These are phyloP conservation scores for Phaffia rhodozyma DNA, from an alignment of 1,284 basidiomycete species.

Conservation along the genomic window DNA sequence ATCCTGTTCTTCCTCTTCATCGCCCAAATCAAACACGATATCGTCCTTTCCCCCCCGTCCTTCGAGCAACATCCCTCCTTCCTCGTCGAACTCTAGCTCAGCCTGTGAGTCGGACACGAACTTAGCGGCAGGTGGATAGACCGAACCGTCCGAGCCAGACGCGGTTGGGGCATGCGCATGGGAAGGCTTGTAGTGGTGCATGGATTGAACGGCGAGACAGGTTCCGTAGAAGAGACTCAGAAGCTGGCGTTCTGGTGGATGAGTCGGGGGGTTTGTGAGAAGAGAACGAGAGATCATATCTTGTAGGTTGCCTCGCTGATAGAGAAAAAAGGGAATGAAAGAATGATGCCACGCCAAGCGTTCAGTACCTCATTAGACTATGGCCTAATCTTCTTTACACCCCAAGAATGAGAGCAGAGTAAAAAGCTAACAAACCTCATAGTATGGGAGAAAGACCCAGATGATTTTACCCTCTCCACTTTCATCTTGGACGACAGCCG, in stretches of 20 bases:
- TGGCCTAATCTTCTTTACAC: no score
- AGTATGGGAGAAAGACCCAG: constrained; percentile 75
- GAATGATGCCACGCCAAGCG: neutral
- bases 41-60: constrained; percentile 27
- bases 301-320: constrained; percentile 78
- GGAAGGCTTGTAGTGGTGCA: constrained; percentile 69
- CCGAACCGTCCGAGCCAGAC: constrained; percentile 18
- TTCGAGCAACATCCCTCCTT: constrained; percentile 18
- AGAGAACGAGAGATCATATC: constrained; percentile 63
- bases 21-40: constrained; percentile 56
- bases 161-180: constrained; percentile 34
- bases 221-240: constrained; percentile 83
- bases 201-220: constrained; percentile 80
- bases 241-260: constrained; percentile 65
- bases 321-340: constrained; percentile 22
- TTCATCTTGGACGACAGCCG: constrained; percentile 84
- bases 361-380: neutral
- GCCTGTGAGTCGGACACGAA: constrained; percentile 24
- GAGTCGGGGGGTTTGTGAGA: neutral
- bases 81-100: constrained; percentile 40
- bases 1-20: constrained; percentile 46
- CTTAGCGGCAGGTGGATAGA: constrained; percentile 6
- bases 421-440: constrained; percentile 44
- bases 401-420: neutral
- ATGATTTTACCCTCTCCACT: constrained; percentile 73